These are phyloP conservation scores for Fragaria vesca DNA, from an alignment of 306 rosid genomes.

Conservation along the genomic window DNA sequence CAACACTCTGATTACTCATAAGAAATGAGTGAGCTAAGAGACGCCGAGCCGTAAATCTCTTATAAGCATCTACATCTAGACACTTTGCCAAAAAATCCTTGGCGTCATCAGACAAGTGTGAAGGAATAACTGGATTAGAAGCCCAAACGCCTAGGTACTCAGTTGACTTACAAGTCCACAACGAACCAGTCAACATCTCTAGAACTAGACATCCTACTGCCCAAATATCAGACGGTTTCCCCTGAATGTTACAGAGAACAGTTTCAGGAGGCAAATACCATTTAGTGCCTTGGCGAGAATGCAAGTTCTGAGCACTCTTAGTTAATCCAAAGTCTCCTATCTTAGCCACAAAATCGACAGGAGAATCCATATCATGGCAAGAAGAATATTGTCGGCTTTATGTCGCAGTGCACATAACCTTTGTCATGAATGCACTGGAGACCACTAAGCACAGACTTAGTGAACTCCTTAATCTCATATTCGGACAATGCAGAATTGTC, in stretches of 20 bases:
- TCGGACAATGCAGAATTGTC: not conserved
- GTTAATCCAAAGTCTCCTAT: slow-evolving; percentile 4
- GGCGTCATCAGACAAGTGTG: not conserved
- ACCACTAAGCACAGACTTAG: not conserved
- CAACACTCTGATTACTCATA: not conserved
- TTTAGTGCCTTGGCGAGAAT: not conserved
- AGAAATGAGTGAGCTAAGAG: not conserved
- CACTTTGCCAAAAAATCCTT: slow-evolving; percentile 11
- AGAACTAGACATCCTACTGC: slow-evolving; percentile 8
- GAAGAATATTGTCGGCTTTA: not conserved
- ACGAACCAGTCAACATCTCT: slow-evolving; percentile 1
- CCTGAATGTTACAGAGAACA: not conserved
- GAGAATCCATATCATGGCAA: not conserved
- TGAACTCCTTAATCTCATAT: not conserved
- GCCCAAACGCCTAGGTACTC: not conserved
- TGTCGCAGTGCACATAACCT: not conserved
- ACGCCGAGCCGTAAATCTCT: not conserved
- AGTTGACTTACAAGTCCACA: not conserved
- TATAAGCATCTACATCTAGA: not conserved
- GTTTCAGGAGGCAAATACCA: not conserved
- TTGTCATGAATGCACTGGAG: not conserved
- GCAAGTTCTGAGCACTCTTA: not conserved
- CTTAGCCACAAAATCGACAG: not conserved
- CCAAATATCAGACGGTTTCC: slow-evolving; percentile 9
- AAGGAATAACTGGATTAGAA: not conserved